Percentiles rank a stretch among this genome's conserved stretches.
phyloP scores from a whole-genome alignment of 495 filamentous ascomycete genomes.

The Pseudoneurospora amorphoporcata region DNA sequence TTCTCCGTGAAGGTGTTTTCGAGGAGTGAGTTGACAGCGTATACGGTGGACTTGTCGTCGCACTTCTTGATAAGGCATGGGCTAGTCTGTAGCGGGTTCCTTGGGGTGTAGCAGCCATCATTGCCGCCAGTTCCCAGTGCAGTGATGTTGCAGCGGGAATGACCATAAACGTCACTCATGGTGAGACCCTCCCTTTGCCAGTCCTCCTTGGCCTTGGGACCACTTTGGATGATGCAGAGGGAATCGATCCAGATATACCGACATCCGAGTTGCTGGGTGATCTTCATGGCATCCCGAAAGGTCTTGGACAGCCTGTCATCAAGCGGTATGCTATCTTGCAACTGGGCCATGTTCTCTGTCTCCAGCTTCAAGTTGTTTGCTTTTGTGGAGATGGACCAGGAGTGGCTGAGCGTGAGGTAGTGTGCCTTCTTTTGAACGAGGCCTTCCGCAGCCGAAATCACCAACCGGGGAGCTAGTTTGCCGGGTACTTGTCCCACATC shows the following conservation, averaged over 20 bases:
- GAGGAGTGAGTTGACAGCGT: neutral
- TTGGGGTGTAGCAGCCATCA: neutral
- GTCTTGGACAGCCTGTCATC: neutral
- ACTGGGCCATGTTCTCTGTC: neutral
- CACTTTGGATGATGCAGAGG: constrained; percentile 3
- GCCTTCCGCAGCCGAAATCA: neutral
- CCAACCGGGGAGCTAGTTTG: neutral
- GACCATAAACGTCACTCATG: constrained; percentile 5
- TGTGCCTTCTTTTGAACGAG: neutral
- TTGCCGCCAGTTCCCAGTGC: neutral
- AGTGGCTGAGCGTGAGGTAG: neutral
- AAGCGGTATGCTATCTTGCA: neutral
- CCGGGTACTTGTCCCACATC: neutral
- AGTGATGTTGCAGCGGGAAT: constrained; percentile 1
- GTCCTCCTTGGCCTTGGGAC: neutral
- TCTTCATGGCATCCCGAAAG: neutral
- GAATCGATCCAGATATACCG: neutral
- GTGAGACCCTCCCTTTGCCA: constrained; percentile 4
- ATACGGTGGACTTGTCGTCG: neutral
- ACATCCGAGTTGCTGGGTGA: neutral
- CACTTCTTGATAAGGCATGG: neutral
- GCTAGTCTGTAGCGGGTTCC: neutral
- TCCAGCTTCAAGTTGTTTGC: neutral
- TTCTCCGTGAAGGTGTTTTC: neutral
- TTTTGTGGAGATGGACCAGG: neutral